Base-by-base conservation (phyloP, 2,329 filamentous ascomycete species). In the Neofusicoccum laricinum region DNA sequence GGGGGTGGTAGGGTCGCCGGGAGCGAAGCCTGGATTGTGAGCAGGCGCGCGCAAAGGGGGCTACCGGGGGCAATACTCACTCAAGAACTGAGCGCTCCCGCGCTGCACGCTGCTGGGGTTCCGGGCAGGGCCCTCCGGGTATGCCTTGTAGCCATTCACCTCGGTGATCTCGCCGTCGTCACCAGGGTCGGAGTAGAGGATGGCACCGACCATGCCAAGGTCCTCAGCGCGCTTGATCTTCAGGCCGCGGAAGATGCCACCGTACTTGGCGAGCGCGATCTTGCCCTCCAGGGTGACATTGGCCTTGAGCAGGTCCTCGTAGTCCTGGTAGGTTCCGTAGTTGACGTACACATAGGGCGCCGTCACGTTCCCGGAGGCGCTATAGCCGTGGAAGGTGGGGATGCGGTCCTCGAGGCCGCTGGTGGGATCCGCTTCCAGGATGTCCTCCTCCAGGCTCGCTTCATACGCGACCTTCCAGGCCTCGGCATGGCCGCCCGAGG, bases 321-420 rank as follows among this genome's bases (percentile, higher is more conserved):
- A 98, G 74, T 98, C 94, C 68, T 85, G 80, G 73, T 89, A 96
- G 0, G 91, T 95, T 61, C 93, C 94, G 72, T 95, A 96, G 77
- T 97, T 97, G 74, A 91, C 92, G 72, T 90, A 98, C 36, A 97
- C 91, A 68, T 91, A 95, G 14, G 87, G 86, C 2, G 87, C 92
- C 0, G 94, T 97, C 53, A 96, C 94, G 75, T 98, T 96, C 32
- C 94, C 94, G 66, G 84, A 93, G 4, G 93, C 93, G 3, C 92
- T 96, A 77, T 97, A 98, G 61, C 94, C 95, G 73, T 98, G 94
- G 80, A 98, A 98, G 0, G 90, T 94, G 1, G 94, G 93, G 25
- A 98, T 85, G 34, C 92, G 84, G 71, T 93, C 85, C 10, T 85
- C 78, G 50, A 92, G 80, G 21, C 87, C 85, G 17, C 88, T 92